Percentiles rank a stretch among this genome's conserved stretches.
Evolutionary conservation across 306 rosid species (phyloP).

Genomic region (Purshia tridentata): DNA sequence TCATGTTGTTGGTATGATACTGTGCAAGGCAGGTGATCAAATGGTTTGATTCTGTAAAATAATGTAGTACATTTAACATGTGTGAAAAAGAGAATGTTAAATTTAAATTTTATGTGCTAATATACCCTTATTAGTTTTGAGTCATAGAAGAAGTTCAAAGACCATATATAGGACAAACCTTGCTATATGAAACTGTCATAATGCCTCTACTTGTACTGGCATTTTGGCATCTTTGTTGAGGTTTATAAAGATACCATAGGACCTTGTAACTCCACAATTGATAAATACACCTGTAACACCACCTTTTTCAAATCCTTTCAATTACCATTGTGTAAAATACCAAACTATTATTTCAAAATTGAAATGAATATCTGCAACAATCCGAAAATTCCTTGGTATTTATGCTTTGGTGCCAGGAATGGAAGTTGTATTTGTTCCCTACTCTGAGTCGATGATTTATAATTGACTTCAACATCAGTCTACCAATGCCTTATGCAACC

Average conservation of each 20-base stretch:
- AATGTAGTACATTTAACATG: neutral
- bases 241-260: neutral
- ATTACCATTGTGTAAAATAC: neutral
- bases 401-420: neutral
- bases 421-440: neutral
- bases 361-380: neutral
- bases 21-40: neutral
- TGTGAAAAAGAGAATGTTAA: neutral
- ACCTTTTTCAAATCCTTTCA: neutral
- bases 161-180: neutral
- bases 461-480: neutral
- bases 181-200: neutral
- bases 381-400: neutral
- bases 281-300: neutral
- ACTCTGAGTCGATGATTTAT: neutral
- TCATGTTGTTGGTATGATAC: neutral
- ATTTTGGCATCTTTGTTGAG: neutral
- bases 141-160: neutral
- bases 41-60: neutral
- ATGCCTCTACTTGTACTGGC: neutral
- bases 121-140: neutral
- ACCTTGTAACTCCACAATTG: neutral
- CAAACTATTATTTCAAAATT: neutral
- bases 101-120: neutral
- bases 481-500: neutral